Evolutionary conservation across 2,329 filamentous ascomycete genomes (phyloP).

Genomic region (Exophiala oligosperma): DNA sequence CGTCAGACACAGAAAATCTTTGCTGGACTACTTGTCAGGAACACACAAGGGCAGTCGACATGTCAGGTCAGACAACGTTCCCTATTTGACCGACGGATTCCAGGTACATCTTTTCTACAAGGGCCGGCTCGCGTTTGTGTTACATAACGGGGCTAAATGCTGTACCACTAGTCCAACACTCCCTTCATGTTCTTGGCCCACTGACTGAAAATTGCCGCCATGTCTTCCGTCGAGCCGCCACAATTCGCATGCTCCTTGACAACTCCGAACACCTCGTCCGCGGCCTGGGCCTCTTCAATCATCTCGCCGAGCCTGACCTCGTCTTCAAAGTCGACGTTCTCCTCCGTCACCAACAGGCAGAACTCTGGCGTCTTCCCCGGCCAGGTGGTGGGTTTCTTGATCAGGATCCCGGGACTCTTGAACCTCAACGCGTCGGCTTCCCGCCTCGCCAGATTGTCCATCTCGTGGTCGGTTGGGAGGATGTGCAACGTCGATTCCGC

Average conservation of each 20-base stretch:
- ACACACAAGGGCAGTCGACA: no score
- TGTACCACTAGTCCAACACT: no score
- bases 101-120: no score
- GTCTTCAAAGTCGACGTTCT: not conserved
- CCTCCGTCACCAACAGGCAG: not conserved
- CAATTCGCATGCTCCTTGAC: not conserved
- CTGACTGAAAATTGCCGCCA: not conserved
- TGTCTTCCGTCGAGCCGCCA: not conserved
- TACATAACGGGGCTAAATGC: no score
- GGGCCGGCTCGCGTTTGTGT: no score
- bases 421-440: not conserved
- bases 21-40: no score
- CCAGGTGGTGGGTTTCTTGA: slow-evolving; percentile 1
- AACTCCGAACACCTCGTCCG: not conserved
- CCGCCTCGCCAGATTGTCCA: not conserved
- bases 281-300: not conserved
- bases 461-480: no score
- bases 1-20: no score
- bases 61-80: no score
- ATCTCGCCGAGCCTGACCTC: not conserved
- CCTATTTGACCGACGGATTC: no score
- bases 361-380: not conserved
- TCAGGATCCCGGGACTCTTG: not conserved
- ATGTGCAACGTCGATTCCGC: not conserved
- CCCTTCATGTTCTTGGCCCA: not conserved